Percentiles rank a stretch among this genome's conserved stretches.
Evolutionary conservation across 257 asterid genomes (phyloP).

Genomic region (Solanum medicagineum): DNA sequence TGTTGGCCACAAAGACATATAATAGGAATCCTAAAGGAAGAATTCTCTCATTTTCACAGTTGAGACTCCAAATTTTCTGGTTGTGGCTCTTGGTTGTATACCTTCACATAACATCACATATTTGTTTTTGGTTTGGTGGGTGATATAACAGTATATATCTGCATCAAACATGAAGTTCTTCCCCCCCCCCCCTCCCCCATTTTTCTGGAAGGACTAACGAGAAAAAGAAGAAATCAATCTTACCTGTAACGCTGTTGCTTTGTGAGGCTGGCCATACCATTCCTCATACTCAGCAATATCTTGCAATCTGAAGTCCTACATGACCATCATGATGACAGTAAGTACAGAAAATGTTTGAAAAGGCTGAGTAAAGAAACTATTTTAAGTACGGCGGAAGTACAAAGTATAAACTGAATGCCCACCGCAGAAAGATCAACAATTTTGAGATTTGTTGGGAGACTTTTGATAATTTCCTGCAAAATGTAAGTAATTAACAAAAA

Average conservation of each 20-base stretch:
- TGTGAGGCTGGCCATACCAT: conserved; percentile 96
- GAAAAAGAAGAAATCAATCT: background rate
- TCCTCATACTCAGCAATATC: conserved; percentile 72
- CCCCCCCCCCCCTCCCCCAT: no score
- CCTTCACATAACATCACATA: background rate
- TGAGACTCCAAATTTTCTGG: background rate
- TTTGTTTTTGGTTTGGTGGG: background rate
- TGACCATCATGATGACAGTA: background rate
- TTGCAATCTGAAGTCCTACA: conserved; percentile 81
- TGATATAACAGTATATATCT: background rate
- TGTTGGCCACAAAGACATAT: background rate
- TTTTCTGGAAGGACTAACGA: background rate
- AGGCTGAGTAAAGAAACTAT: background rate
- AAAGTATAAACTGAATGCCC: conserved; percentile 8
- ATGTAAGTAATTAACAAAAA: background rate
- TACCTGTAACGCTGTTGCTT: conserved; percentile 78
- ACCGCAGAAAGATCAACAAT: conserved; percentile 97
- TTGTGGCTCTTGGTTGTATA: background rate
- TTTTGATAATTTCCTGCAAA: conserved; percentile 78
- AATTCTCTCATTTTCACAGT: background rate
- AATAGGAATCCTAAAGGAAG: background rate
- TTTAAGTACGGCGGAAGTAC: background rate
- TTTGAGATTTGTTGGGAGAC: conserved; percentile 66
- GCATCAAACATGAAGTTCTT: background rate
- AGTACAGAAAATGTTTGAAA: background rate